phyloP scores from a whole-genome alignment of 2,329 filamentous ascomycete genomes.

The Alternaria metachromatica region DNA sequence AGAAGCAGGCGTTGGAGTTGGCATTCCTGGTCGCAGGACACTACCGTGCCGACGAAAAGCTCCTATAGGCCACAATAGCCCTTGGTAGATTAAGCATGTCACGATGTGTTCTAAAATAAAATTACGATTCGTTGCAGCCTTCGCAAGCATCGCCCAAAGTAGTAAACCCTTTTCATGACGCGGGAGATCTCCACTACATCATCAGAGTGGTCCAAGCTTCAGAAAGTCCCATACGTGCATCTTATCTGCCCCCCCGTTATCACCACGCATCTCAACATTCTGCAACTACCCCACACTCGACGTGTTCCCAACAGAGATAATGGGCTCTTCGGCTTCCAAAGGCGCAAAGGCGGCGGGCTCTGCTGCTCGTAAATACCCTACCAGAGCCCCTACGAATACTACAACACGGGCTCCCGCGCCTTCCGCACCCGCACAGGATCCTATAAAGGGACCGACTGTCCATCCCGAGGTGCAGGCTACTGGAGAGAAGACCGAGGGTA shows the following conservation, averaged over 20 bases:
- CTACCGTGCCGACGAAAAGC: slow-evolving; percentile 60
- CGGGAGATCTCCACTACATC: slow-evolving; percentile 5
- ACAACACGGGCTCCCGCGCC: slow-evolving; percentile 40
- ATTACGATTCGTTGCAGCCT: neutral
- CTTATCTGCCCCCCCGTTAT: slow-evolving; percentile 29
- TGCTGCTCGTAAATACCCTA: slow-evolving; percentile 63
- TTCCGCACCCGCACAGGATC: slow-evolving; percentile 37
- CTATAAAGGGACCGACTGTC: slow-evolving; percentile 49
- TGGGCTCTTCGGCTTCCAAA: slow-evolving; percentile 68
- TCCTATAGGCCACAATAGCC: slow-evolving; percentile 1
- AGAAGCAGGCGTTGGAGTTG: slow-evolving; percentile 95
- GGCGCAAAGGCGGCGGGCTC: slow-evolving; percentile 58
- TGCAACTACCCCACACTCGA: slow-evolving; percentile 11
- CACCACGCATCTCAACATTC: slow-evolving; percentile 34
- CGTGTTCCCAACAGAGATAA: slow-evolving; percentile 35
- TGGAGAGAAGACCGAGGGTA: slow-evolving; percentile 50
- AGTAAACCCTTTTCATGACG: neutral
- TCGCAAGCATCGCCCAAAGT: slow-evolving; percentile 2
- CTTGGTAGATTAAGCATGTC: neutral
- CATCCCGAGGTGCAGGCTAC: slow-evolving; percentile 50
- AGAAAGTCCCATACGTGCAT: slow-evolving; percentile 11
- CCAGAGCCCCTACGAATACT: slow-evolving; percentile 51
- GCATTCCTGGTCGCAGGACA: slow-evolving; percentile 92
- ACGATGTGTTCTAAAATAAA: neutral
- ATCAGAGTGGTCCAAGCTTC: slow-evolving; percentile 12